Evolutionary conservation across 768 basidiomycete genomes (phyloP).

Genomic region (Hericium coralloides): DNA sequence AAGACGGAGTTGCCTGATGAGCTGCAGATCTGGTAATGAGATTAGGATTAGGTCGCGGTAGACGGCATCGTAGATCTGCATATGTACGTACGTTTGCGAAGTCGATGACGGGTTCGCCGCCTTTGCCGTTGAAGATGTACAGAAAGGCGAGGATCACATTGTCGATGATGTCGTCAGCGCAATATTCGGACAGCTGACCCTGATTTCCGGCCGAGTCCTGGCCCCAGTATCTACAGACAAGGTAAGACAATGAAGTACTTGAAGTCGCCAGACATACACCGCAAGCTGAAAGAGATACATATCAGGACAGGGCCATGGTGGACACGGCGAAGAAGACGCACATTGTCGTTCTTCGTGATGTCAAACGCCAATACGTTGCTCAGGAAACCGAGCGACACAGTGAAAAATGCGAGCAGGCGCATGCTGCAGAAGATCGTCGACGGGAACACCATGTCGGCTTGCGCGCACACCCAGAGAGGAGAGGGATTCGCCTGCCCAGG

Average conservation of each 20-base stretch:
- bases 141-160: slow-evolving; percentile 56
- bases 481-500: too few relatives aligned
- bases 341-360: slow-evolving; percentile 30
- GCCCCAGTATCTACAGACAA: slow-evolving; percentile 41
- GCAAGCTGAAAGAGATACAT: slow-evolving; percentile 14
- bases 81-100: slow-evolving; percentile 41
- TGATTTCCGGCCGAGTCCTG: slow-evolving; percentile 36
- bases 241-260: slow-evolving; percentile 22
- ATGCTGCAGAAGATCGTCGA: background rate
- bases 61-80: background rate
- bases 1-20: slow-evolving; percentile 46
- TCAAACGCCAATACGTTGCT: slow-evolving; percentile 22
- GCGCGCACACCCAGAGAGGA: too few relatives aligned
- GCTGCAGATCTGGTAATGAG: slow-evolving; percentile 47
- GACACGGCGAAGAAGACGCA: slow-evolving; percentile 13
- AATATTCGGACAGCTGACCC: slow-evolving; percentile 40
- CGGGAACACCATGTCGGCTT: background rate
- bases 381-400: background rate
- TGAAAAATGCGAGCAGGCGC: background rate
- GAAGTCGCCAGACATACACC: background rate
- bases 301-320: slow-evolving; percentile 19
- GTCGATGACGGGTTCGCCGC: slow-evolving; percentile 49
- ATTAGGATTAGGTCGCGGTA: background rate
- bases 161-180: slow-evolving; percentile 50
- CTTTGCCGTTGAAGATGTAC: slow-evolving; percentile 47